Evolutionary conservation across 306 rosid genomes (phyloP).

Genomic region (Casuarina cunninghamiana): DNA sequence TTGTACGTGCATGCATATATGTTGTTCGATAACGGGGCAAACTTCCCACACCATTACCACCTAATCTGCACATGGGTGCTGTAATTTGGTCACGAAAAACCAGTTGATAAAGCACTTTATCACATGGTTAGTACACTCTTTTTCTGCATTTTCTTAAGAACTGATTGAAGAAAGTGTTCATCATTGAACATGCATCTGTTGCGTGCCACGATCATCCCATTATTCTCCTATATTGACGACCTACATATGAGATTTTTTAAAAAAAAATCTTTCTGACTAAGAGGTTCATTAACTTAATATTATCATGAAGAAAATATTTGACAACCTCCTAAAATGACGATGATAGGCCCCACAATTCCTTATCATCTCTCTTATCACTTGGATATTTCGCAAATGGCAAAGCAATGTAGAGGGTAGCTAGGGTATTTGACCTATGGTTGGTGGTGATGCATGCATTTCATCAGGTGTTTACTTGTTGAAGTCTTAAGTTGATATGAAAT

Average conservation of each 20-base stretch:
- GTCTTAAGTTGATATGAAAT: too few species aligned
- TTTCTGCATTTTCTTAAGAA: background rate
- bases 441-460: too few species aligned
- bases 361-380: too few species aligned
- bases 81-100: background rate
- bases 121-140: background rate
- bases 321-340: too few species aligned
- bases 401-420: too few species aligned
- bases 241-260: background rate
- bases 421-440: too few species aligned
- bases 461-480: too few species aligned
- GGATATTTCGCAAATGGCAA: too few species aligned
- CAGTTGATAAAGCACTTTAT: background rate
- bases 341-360: too few species aligned
- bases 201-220: background rate
- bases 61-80: background rate
- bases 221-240: conserved; percentile 10
- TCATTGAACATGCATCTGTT: background rate
- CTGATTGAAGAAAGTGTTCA: background rate
- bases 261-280: background rate
- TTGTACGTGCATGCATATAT: too few species aligned
- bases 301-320: too few species aligned
- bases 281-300: too few species aligned
- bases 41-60: background rate
- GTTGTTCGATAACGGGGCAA: background rate